Evolutionary conservation across 192 early-diverging fungal species (phyloP).

Genomic region (Piromyces sp.): DNA sequence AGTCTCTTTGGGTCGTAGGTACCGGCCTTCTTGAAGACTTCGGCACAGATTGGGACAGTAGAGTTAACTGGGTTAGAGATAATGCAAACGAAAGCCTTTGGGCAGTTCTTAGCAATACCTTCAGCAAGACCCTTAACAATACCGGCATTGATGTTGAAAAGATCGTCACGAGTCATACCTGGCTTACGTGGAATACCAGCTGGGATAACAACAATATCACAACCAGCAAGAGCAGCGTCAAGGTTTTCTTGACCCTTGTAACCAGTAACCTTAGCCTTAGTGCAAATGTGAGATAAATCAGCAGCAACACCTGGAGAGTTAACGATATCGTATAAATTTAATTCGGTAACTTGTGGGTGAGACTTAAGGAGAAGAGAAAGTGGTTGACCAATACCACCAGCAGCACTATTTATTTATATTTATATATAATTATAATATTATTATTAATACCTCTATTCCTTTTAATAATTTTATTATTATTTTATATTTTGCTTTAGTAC

Average conservation of each 20-base stretch:
- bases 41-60: conserved; percentile 86
- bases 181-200: conserved; percentile 97
- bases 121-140: conserved; percentile 73
- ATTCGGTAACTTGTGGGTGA: conserved; percentile 63
- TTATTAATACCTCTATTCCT: too few relatives aligned
- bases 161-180: conserved; percentile 95
- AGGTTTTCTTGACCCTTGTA: conserved; percentile 49
- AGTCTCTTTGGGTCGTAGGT: conserved; percentile 74
- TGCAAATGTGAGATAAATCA: conserved; percentile 87
- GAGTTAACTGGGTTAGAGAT: conserved; percentile 98
- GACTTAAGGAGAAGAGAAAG: conserved; percentile 86
- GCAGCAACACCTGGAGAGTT: conserved; percentile 94
- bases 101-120: conserved; percentile 58
- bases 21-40: conserved; percentile 76
- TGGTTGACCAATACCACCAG: conserved; percentile 95
- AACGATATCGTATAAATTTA: conserved; percentile 90
- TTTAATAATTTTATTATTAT: too few relatives aligned
- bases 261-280: conserved; percentile 52
- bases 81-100: conserved; percentile 70
- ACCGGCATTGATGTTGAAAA: conserved; percentile 95
- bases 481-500: not conserved
- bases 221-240: conserved; percentile 46
- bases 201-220: conserved; percentile 71
- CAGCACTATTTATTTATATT: conserved; percentile 48
- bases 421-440: conserved; percentile 4